Percentiles rank a stretch among this genome's conserved stretches.
Conservation (phyloP, 2,329 filamentous ascomycete species). For the Arthroderma uncinatum region DNA sequence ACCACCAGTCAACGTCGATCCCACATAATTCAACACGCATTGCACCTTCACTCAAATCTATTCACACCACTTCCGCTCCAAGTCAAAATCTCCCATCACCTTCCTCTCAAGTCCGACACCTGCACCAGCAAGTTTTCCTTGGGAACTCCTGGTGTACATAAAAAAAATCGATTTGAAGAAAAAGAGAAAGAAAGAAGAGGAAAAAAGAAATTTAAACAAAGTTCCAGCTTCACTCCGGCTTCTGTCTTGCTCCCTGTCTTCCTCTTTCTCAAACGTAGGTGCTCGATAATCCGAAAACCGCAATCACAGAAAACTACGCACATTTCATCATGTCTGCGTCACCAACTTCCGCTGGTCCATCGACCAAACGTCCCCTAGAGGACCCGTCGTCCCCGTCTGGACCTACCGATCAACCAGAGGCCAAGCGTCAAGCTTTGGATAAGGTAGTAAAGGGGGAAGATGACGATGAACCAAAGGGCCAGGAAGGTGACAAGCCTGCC, state of each 20-base stretch:
- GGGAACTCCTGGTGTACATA: slow-evolving; percentile 81
- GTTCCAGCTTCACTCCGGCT: slow-evolving; percentile 35
- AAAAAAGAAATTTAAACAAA: slow-evolving; percentile 36
- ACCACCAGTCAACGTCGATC: slow-evolving; percentile 5
- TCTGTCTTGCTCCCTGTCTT: slow-evolving; percentile 20
- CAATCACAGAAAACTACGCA: slow-evolving; percentile 16
- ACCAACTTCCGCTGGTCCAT: slow-evolving; percentile 37
- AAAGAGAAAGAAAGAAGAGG: slow-evolving; percentile 44
- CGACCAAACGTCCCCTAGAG: slow-evolving; percentile 81
- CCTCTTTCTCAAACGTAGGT: slow-evolving; percentile 32
- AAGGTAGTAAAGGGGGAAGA: slow-evolving; percentile 65
- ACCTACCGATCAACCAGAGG: slow-evolving; percentile 85
- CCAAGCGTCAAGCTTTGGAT: slow-evolving; percentile 90
- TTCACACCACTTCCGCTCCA: slow-evolving; percentile 11
- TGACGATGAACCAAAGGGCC: slow-evolving; percentile 27
- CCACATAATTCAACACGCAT: slow-evolving; percentile 7
- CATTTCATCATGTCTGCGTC: slow-evolving; percentile 59
- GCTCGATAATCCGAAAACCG: slow-evolving; percentile 13
- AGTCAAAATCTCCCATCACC: slow-evolving; percentile 27
- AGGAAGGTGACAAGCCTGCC: slow-evolving; percentile 34
- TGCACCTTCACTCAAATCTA: slow-evolving; percentile 16
- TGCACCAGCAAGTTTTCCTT: slow-evolving; percentile 90
- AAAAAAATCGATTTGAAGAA: slow-evolving; percentile 33
- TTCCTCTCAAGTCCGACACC: slow-evolving; percentile 30
- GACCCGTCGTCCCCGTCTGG: slow-evolving; percentile 91